Percentiles rank a stretch among this genome's conserved stretches.
phyloP scores from a whole-genome alignment of 75 land plant genomes.

The Sequoiadendron giganteum region DNA sequence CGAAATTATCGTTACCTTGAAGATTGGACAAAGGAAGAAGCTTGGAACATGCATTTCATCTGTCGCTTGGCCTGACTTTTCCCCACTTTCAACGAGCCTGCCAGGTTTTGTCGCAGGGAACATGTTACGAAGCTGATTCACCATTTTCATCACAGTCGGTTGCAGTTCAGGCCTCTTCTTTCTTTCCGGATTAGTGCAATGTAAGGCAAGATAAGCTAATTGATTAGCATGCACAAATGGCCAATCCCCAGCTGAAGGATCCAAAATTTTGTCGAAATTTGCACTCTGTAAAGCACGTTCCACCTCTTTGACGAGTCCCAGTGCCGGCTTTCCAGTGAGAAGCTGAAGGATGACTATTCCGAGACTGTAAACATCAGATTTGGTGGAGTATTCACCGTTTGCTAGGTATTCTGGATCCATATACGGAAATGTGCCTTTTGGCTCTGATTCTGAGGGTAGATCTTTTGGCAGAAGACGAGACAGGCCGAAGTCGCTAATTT shows the following conservation, averaged over 20 bases:
- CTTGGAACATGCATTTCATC: background rate
- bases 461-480: conserved; percentile 17
- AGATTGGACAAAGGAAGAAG: conserved; percentile 12
- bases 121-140: background rate
- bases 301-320: conserved; percentile 11
- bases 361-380: conserved; percentile 48
- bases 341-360: conserved; percentile 31
- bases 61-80: conserved; percentile 5
- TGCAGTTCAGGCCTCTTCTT: conserved; percentile 47
- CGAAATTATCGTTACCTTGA: background rate
- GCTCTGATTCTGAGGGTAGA: background rate
- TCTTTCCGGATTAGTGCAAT: conserved; percentile 24
- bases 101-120: background rate
- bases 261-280: background rate
- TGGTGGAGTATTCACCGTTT: conserved; percentile 27
- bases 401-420: conserved; percentile 17
- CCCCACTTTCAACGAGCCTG: conserved; percentile 23
- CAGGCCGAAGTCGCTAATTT: conserved; percentile 29
- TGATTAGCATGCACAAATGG: background rate
- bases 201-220: conserved; percentile 9
- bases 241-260: conserved; percentile 17
- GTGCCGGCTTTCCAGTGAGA: conserved; percentile 21
- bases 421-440: conserved; percentile 11
- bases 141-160: conserved; percentile 41
- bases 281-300: conserved; percentile 7